Evolutionary conservation across 1,284 basidiomycete species (phyloP).

Genomic region (Trichosporon asahii): DNA sequence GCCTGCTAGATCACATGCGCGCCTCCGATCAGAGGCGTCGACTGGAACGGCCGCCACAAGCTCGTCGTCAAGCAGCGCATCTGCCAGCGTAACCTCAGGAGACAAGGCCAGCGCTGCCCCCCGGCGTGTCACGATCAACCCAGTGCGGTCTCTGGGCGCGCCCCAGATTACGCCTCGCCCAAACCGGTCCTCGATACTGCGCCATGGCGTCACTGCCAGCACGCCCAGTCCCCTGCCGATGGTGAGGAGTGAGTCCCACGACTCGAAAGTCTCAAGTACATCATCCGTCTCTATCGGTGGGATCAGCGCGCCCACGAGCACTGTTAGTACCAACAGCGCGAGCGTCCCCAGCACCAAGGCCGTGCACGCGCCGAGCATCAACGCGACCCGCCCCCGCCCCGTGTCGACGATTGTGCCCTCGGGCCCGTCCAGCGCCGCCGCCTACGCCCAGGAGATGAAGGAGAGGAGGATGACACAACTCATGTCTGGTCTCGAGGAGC

Average conservation of each 20-base stretch:
- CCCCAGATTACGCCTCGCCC: background rate
- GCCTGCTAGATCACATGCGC: constrained; percentile 5
- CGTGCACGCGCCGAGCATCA: background rate
- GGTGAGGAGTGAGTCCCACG: background rate
- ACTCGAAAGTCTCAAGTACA: background rate
- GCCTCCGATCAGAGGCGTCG: background rate
- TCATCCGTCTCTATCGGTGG: constrained; percentile 6
- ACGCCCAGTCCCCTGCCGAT: background rate
- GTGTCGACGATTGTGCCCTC: constrained; percentile 1
- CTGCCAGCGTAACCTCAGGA: background rate
- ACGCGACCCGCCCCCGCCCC: constrained; percentile 2
- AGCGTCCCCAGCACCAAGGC: constrained; percentile 7
- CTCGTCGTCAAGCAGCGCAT: constrained; percentile 1
- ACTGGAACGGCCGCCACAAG: background rate
- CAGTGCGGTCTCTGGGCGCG: background rate
- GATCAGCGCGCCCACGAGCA: constrained; percentile 1
- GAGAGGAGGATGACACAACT: constrained; percentile 6
- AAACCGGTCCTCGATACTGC: background rate
- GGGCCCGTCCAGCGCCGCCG: background rate
- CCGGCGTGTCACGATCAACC: constrained; percentile 2
- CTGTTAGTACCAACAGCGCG: background rate
- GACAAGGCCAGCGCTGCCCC: background rate
- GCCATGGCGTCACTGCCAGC: background rate
- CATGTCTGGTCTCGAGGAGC: constrained; percentile 2
- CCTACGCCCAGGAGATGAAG: constrained; percentile 10